A percentile compares a stretch with the other conserved stretches of the same genome.
Conservation (phyloP, 352 stramenopile genomes). For the Globisporangium lucens region DNA sequence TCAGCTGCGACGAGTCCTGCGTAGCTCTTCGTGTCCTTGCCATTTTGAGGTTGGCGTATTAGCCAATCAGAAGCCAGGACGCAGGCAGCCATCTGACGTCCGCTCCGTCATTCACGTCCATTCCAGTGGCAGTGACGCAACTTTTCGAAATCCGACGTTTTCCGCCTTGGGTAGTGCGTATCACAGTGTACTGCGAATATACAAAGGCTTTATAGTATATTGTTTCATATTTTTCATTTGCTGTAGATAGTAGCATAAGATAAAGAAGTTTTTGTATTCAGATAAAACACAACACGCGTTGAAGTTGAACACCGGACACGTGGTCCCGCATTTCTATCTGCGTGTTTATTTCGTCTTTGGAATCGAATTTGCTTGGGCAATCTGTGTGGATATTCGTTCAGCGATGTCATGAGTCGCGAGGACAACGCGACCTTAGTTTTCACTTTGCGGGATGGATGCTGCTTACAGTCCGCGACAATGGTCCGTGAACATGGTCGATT, state of each 20-base stretch:
- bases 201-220: background rate
- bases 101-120: background rate
- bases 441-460: too few relatives aligned
- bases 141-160: background rate
- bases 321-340: background rate
- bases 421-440: too few relatives aligned
- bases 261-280: background rate
- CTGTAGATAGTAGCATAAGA: background rate
- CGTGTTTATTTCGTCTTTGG: background rate
- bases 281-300: background rate
- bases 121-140: background rate
- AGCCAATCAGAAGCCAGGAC: background rate
- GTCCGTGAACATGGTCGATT: too few relatives aligned
- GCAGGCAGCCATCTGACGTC: conserved; percentile 1
- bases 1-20: background rate
- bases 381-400: too few relatives aligned
- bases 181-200: background rate
- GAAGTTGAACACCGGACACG: background rate
- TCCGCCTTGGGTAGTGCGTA: background rate
- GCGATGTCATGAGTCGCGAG: too few relatives aligned
- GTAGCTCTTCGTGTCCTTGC: background rate
- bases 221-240: background rate
- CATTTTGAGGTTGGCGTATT: background rate
- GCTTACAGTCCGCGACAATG: too few relatives aligned
- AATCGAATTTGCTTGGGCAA: too few relatives aligned